These are phyloP conservation scores for Paracorniculantispora psalliotae DNA, from an alignment of 2,329 filamentous ascomycete genomes.

Conservation along the genomic window DNA sequence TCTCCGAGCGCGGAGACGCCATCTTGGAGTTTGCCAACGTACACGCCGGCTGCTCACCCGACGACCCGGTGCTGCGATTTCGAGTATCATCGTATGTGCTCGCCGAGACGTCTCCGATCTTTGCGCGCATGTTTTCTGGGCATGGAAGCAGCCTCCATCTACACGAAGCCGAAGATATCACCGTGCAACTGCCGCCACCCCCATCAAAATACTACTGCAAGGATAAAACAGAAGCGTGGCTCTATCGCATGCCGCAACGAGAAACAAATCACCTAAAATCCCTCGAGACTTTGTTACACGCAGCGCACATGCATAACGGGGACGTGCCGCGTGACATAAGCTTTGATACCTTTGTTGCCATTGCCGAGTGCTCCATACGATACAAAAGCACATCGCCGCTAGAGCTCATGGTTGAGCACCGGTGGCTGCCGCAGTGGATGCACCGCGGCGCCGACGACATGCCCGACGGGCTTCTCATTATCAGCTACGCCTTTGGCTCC, in stretches of 20 bases:
- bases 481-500: constrained; percentile 49
- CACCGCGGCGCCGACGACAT: constrained; percentile 43
- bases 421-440: constrained; percentile 49
- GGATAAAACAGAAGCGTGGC: constrained; percentile 39
- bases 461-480: constrained; percentile 45
- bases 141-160: constrained; percentile 25
- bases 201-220: constrained; percentile 34
- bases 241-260: constrained; percentile 50
- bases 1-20: constrained; percentile 42
- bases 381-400: constrained; percentile 49
- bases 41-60: constrained; percentile 24
- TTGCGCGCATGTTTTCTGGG: constrained; percentile 42
- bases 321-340: constrained; percentile 41
- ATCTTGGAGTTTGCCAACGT: constrained; percentile 49
- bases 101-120: constrained; percentile 47
- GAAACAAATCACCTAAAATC: constrained; percentile 39
- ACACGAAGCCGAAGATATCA: constrained; percentile 34
- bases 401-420: constrained; percentile 44
- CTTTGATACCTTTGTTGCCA: constrained; percentile 46
- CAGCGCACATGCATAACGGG: constrained; percentile 46
- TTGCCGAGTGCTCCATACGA: constrained; percentile 45
- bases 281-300: constrained; percentile 44
- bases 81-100: constrained; percentile 48
- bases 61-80: constrained; percentile 41
- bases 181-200: constrained; percentile 30